Evolutionary conservation across 2,329 filamentous ascomycete genomes (phyloP).

Genomic region (Microdochium paspali): DNA sequence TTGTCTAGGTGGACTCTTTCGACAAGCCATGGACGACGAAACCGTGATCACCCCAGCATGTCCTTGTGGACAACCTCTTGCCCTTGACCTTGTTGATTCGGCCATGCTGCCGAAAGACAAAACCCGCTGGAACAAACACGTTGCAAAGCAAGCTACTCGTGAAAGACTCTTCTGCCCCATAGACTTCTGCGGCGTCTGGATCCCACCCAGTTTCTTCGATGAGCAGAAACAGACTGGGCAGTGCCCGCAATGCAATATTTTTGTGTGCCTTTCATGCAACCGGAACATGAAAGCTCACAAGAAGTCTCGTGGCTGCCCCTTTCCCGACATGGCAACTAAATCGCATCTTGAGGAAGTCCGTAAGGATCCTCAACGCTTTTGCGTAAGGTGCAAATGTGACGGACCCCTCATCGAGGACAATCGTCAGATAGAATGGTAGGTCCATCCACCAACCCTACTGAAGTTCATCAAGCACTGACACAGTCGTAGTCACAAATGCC

Average conservation of each 20-base stretch:
- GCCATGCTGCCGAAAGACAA: not conserved
- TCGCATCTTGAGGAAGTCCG: not conserved
- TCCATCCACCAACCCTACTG: not conserved
- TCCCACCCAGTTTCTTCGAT: not conserved
- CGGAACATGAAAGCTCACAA: not conserved
- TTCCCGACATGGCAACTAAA: not conserved
- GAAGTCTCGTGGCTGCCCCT: not conserved
- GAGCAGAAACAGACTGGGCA: not conserved
- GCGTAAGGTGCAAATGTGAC: not conserved
- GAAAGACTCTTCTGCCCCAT: not conserved
- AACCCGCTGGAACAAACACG: not conserved
- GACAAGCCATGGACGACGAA: not conserved
- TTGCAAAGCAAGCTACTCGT: not conserved
- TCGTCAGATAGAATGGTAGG: not conserved
- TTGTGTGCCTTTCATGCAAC: not conserved
- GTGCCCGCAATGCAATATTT: not conserved
- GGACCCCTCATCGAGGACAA: not conserved
- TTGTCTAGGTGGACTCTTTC: not conserved
- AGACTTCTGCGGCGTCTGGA: not conserved
- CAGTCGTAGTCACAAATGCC: not conserved
- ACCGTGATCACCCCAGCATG: not conserved
- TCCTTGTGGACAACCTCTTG: not conserved
- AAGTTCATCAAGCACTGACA: not conserved
- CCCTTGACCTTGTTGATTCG: not conserved
- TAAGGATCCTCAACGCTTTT: not conserved